Conservation (phyloP, 176 grass and related monocot genomes). For the Triticum monococcum region DNA sequence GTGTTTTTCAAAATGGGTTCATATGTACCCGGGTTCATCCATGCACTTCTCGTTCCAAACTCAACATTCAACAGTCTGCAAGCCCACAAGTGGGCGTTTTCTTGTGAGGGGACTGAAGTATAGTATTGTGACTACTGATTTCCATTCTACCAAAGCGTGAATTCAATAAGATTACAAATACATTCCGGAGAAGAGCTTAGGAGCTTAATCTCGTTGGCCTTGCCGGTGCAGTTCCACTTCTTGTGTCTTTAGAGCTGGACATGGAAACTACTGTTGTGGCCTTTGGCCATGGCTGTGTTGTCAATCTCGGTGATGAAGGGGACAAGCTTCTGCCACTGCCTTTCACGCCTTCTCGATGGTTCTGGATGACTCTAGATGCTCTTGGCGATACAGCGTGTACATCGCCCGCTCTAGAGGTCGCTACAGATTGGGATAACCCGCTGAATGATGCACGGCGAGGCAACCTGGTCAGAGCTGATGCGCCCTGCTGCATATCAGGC, state of each 20-base stretch:
- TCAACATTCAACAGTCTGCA: too few relatives aligned
- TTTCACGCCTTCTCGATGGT: neutral
- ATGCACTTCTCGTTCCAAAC: too few relatives aligned
- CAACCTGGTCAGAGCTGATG: neutral
- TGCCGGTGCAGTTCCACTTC: neutral
- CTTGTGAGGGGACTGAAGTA: neutral
- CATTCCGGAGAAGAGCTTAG: neutral
- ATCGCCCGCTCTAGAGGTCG: neutral
- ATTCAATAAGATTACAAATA: conserved; percentile 1
- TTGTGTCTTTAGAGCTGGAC: neutral
- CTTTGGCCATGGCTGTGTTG: neutral
- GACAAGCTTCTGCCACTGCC: neutral
- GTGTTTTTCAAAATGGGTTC: too few relatives aligned
- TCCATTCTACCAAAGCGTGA: neutral
- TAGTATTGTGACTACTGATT: neutral
- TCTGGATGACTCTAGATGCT: neutral
- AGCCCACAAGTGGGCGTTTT: neutral
- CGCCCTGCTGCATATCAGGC: neutral
- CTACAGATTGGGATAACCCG: neutral
- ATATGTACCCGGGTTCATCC: too few relatives aligned
- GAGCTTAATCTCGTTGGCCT: conserved; percentile 21
- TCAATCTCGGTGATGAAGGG: neutral
- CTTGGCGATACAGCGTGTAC: neutral
- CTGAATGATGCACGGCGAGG: conserved; percentile 11
- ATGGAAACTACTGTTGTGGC: neutral